Evolutionary conservation across 208 protist species (phyloP).

Genomic region (Entamoeba histolytica): DNA sequence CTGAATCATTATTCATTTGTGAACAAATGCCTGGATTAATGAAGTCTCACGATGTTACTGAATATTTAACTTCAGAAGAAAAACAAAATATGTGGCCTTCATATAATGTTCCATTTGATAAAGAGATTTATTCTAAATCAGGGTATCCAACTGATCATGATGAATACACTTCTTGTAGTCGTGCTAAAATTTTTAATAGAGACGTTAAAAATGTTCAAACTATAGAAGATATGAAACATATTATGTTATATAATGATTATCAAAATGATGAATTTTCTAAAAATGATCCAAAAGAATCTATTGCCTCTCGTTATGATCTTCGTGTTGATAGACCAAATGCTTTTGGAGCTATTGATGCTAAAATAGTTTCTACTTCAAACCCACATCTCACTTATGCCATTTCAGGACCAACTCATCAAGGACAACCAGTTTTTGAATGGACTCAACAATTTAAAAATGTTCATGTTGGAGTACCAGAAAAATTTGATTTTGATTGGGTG

Average conservation of each 20-base stretch:
- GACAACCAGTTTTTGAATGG: not conserved
- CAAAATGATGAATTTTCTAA: conserved; percentile 40
- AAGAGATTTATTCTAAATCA: conserved; percentile 44
- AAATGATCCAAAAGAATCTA: conserved; percentile 17
- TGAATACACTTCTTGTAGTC: conserved; percentile 15
- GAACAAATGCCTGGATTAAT: conserved; percentile 50
- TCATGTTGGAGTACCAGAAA: not conserved
- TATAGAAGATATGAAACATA: not conserved
- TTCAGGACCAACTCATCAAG: conserved; percentile 1
- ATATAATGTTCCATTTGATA: conserved; percentile 56
- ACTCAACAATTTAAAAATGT: too few relatives aligned
- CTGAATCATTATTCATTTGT: conserved; percentile 36
- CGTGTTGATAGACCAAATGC: not conserved
- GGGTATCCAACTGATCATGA: conserved; percentile 25
- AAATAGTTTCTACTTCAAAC: conserved; percentile 18
- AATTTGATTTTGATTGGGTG: conserved; percentile 9
- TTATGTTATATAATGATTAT: conserved; percentile 44
- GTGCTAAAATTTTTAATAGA: conserved; percentile 45
- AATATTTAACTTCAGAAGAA: conserved; percentile 16
- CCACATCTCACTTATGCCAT: not conserved
- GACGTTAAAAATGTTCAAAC: conserved; percentile 23
- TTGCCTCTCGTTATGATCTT: conserved; percentile 37
- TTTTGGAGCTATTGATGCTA: conserved; percentile 39
- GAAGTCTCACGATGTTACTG: conserved; percentile 40
- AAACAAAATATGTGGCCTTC: conserved; percentile 40